Percentiles rank a stretch among this genome's conserved stretches.
These are phyloP conservation scores for Cucurbita maxima DNA, from an alignment of 306 rosid species.

Conservation along the genomic window DNA sequence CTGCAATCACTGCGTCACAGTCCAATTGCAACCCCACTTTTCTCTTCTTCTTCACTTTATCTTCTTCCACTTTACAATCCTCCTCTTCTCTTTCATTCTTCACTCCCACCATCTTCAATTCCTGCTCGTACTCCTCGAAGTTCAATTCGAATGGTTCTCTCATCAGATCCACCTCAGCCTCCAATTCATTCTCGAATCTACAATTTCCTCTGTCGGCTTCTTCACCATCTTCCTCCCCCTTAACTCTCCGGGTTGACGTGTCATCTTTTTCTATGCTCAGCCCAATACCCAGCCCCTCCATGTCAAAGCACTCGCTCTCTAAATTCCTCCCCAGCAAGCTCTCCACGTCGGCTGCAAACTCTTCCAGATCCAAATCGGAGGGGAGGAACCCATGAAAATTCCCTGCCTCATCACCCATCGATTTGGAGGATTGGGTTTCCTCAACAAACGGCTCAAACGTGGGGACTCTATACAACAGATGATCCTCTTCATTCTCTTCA, in stretches of 20 bases:
- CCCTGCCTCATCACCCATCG: not conserved
- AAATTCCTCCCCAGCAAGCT: slow-evolving; percentile 57
- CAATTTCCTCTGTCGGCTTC: slow-evolving; percentile 1
- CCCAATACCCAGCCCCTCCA: slow-evolving; percentile 56
- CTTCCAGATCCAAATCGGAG: slow-evolving; percentile 50
- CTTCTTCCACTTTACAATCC: not conserved
- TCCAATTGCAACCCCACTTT: slow-evolving; percentile 44
- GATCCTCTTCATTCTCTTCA: slow-evolving; percentile 36
- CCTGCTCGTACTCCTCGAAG: slow-evolving; percentile 31
- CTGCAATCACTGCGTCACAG: slow-evolving; percentile 52
- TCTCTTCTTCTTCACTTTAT: slow-evolving; percentile 7
- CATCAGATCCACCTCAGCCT: slow-evolving; percentile 26
- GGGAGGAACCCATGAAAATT: slow-evolving; percentile 38
- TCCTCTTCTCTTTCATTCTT: slow-evolving; percentile 1
- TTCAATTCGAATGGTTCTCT: slow-evolving; percentile 45
- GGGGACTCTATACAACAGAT: slow-evolving; percentile 64
- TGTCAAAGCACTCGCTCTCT: slow-evolving; percentile 59
- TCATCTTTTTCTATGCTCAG: not conserved
- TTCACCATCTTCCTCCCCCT: slow-evolving; percentile 7
- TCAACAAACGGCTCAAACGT: slow-evolving; percentile 12
- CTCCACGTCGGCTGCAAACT: slow-evolving; percentile 85
- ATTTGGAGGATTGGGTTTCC: not conserved
- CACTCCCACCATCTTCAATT: not conserved
- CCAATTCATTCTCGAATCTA: not conserved
- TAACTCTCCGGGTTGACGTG: slow-evolving; percentile 2